phyloP scores from a whole-genome alignment of 2,329 filamentous ascomycete species.

The Shiraia sp. region DNA sequence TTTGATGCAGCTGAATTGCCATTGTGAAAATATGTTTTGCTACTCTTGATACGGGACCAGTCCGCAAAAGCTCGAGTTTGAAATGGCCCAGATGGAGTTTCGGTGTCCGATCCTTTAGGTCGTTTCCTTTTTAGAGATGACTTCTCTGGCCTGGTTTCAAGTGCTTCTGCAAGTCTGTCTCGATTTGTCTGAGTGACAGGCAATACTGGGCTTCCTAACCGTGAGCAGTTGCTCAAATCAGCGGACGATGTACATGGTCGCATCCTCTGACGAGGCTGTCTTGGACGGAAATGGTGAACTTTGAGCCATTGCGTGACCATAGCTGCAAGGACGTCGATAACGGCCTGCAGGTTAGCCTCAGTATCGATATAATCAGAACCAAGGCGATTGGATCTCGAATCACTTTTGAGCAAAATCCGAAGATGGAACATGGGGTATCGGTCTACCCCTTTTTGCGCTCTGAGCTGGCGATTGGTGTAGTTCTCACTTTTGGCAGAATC shows the following conservation, averaged over 20 bases:
- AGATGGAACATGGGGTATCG: conserved; percentile 89
- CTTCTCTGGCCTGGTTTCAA: not conserved
- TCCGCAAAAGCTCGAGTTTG: conserved; percentile 31
- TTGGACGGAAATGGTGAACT: conserved; percentile 69
- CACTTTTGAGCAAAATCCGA: conserved; percentile 57
- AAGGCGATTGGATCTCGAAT: conserved; percentile 1
- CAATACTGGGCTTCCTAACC: too few relatives aligned
- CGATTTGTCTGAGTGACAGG: too few relatives aligned
- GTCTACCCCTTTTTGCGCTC: conserved; percentile 69
- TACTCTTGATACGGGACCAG: conserved; percentile 52
- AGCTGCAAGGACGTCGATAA: conserved; percentile 68
- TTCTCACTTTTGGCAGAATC: conserved; percentile 51
- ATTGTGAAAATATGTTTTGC: conserved; percentile 40
- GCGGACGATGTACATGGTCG: not conserved
- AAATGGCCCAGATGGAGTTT: conserved; percentile 1
- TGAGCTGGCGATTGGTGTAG: conserved; percentile 58
- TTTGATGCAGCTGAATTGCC: conserved; percentile 17
- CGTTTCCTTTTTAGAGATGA: conserved; percentile 27
- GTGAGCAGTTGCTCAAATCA: not conserved
- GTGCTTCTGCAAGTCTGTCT: not conserved
- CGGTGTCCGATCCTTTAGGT: not conserved
- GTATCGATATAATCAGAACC: conserved; percentile 30
- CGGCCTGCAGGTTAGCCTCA: conserved; percentile 52
- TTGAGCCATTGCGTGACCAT: conserved; percentile 76
- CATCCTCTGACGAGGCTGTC: conserved; percentile 23